A percentile compares a stretch with the other conserved stretches of the same genome.
phyloP scores from a whole-genome alignment of 169 alveolate genomes.

The Plasmodium knowlesi region DNA sequence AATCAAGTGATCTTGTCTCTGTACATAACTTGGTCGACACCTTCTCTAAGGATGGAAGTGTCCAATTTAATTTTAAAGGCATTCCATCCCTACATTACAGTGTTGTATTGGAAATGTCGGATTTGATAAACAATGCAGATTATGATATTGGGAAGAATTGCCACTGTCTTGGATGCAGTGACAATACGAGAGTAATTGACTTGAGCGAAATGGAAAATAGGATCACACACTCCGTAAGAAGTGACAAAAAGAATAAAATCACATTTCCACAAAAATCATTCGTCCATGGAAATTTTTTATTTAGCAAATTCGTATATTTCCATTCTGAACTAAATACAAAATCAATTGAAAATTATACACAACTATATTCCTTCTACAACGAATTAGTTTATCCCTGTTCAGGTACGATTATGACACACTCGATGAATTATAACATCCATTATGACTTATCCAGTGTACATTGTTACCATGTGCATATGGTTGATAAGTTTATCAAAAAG shows the following conservation, averaged over 20 bases:
- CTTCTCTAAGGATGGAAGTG: conserved; percentile 23
- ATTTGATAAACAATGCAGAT: conserved; percentile 18
- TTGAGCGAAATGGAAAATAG: conserved; percentile 21
- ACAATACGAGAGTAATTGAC: conserved; percentile 13
- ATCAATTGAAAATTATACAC: conserved; percentile 26
- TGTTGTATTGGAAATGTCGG: conserved; percentile 50
- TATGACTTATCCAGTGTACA: conserved; percentile 16
- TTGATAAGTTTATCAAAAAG: conserved; percentile 44
- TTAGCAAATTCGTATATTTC: conserved; percentile 5
- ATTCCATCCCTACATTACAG: conserved; percentile 67
- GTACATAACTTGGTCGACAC: conserved; percentile 3
- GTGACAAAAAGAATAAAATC: conserved; percentile 7
- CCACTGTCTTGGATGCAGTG: conserved; percentile 24
- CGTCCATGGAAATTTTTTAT: conserved; percentile 47
- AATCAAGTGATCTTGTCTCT: conserved; percentile 50
- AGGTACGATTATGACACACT: conserved; percentile 51
- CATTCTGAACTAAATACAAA: conserved; percentile 35
- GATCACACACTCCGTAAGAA: conserved; percentile 29
- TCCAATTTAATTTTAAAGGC: conserved; percentile 10
- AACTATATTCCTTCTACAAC: conserved; percentile 2
- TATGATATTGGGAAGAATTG: conserved; percentile 55
- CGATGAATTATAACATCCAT: conserved; percentile 43
- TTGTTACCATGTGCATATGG: conserved; percentile 48
- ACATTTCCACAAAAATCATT: conserved; percentile 30
- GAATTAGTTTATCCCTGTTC: conserved; percentile 72